Conservation (phyloP, 306 rosid genomes). For the Crotalaria pallida region DNA sequence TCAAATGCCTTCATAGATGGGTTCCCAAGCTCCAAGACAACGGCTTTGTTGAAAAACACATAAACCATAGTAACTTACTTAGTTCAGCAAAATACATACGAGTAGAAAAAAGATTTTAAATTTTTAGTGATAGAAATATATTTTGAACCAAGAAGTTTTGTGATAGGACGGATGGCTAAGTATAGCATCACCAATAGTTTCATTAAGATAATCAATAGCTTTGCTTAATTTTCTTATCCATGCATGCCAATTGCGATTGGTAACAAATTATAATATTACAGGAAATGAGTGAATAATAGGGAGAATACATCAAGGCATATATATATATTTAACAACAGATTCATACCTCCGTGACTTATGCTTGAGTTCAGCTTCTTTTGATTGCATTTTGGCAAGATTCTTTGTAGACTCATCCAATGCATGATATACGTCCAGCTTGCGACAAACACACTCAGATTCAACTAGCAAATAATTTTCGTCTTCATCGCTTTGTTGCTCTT, state of each 20-base stretch:
- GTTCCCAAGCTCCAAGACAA: conserved; percentile 81
- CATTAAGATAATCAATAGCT: neutral
- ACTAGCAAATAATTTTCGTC: conserved; percentile 74
- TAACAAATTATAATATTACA: conserved; percentile 19
- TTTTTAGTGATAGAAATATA: neutral
- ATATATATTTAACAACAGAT: neutral
- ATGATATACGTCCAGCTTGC: conserved; percentile 84
- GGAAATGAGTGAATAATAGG: neutral
- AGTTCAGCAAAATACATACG: neutral
- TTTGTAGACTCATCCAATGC: conserved; percentile 80
- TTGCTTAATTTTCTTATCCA: neutral
- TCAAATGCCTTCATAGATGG: conserved; percentile 65
- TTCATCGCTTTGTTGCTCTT: conserved; percentile 71
- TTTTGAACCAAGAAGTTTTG: neutral
- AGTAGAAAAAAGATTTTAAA: neutral
- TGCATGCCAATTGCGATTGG: neutral
- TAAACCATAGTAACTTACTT: neutral
- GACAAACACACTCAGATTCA: conserved; percentile 94
- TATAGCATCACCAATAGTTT: conserved; percentile 3
- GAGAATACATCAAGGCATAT: no score
- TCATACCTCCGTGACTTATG: conserved; percentile 72
- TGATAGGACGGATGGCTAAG: neutral
- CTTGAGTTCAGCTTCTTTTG: conserved; percentile 85
- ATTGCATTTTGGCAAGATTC: conserved; percentile 73
- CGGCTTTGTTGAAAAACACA: conserved; percentile 58